phyloP scores from a whole-genome alignment of 345 rosid species.

The Gossypium mustelinum region DNA sequence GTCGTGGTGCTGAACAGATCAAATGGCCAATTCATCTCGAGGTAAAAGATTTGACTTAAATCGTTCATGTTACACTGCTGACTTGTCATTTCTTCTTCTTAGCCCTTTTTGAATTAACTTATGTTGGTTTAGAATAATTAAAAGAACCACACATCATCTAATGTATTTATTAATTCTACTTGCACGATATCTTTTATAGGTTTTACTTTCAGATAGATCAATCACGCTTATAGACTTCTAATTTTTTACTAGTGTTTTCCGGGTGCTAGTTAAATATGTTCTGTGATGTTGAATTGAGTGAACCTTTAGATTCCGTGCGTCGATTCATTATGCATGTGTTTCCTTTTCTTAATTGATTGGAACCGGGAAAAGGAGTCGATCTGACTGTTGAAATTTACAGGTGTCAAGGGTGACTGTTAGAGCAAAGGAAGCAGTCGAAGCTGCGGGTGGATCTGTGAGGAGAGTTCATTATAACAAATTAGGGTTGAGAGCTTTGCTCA shows the following conservation, averaged over 20 bases:
- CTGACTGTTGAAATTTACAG: slow-evolving; percentile 30
- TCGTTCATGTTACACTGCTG: slow-evolving; percentile 7
- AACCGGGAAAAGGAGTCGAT: not conserved
- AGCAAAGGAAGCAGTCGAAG: slow-evolving; percentile 88
- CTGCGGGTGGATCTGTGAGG: slow-evolving; percentile 85
- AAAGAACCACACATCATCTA: not conserved
- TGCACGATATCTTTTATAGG: not conserved
- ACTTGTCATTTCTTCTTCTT: not conserved
- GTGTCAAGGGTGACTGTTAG: slow-evolving; percentile 86
- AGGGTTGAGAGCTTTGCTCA: slow-evolving; percentile 78
- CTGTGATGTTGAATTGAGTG: not conserved
- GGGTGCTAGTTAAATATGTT: not conserved
- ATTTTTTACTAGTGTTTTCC: not conserved
- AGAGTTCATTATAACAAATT: slow-evolving; percentile 86
- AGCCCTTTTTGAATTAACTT: not conserved
- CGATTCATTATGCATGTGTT: not conserved
- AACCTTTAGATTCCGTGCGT: not conserved
- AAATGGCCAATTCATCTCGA: slow-evolving; percentile 95
- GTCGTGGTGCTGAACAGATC: slow-evolving; percentile 83
- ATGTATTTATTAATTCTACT: not conserved
- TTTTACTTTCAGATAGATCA: not conserved
- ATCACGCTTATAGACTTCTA: not conserved
- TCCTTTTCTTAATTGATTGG: not conserved
- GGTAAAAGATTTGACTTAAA: slow-evolving; percentile 37
- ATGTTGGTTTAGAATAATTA: not conserved